Conservation (phyloP, 352 stramenopile genomes). For the Pythium guiyangense region DNA sequence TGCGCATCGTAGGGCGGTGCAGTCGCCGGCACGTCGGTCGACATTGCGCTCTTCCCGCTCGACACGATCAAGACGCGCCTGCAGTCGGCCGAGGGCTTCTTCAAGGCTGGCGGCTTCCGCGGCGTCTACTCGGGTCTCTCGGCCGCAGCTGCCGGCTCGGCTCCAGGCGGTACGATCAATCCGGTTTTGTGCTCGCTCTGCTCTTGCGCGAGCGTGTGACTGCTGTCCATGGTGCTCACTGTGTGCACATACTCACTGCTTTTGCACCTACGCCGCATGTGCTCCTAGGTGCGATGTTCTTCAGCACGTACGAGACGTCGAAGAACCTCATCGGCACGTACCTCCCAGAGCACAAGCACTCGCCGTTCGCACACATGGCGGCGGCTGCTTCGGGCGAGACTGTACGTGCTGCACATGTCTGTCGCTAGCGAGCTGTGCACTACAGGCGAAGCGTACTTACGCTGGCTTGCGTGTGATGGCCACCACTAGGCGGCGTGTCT, state of each 20-base stretch:
- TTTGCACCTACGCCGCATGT: neutral
- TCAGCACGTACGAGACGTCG: slow-evolving; percentile 88
- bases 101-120: slow-evolving; percentile 96
- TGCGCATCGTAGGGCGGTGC: slow-evolving; percentile 73
- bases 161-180: slow-evolving; percentile 69
- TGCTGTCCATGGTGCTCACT: neutral
- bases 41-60: slow-evolving; percentile 98
- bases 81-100: slow-evolving; percentile 95
- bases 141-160: slow-evolving; percentile 87
- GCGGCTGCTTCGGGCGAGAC: slow-evolving; percentile 94
- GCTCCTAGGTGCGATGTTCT: slow-evolving; percentile 78
- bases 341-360: slow-evolving; percentile 69
- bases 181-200: neutral
- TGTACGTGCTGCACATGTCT: slow-evolving; percentile 21
- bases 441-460: neutral
- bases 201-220: neutral
- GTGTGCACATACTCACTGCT: neutral
- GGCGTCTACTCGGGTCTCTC: slow-evolving; percentile 91
- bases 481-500: slow-evolving; percentile 88
- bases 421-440: neutral
- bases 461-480: neutral
- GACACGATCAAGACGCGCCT: slow-evolving; percentile 99
- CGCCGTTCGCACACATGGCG: slow-evolving; percentile 92
- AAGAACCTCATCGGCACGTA: slow-evolving; percentile 67
- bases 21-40: slow-evolving; percentile 95